Conservation (phyloP, 2,329 filamentous ascomycete genomes). For the Hymenoscyphus scutula region DNA sequence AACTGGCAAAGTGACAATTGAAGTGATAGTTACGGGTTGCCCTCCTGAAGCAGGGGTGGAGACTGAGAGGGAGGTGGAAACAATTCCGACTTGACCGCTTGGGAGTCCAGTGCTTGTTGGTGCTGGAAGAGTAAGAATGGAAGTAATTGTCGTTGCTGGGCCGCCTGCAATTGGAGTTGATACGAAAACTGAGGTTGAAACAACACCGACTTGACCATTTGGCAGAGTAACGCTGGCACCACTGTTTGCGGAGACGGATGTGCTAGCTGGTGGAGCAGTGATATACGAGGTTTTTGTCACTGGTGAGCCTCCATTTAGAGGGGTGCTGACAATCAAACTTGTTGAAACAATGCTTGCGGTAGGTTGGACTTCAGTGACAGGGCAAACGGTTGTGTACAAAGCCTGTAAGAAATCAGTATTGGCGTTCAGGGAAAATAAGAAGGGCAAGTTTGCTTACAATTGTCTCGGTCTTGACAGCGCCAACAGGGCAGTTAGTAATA, state of each 20-base stretch:
- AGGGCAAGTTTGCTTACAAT: background rate
- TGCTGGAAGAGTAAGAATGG: background rate
- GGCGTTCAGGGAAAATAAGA: background rate
- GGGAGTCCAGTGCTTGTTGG: background rate
- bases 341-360: background rate
- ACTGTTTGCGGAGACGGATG: background rate
- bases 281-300: background rate
- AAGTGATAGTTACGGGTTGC: background rate
- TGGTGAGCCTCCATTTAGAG: background rate
- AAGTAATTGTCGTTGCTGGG: background rate
- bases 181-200: background rate
- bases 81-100: background rate
- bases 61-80: background rate
- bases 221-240: background rate
- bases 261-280: background rate
- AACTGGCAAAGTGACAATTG: background rate
- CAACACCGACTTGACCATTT: background rate
- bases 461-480: background rate
- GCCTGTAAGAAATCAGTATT: background rate
- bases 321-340: background rate
- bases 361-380: background rate
- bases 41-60: background rate
- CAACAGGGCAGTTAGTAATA: slow-evolving; percentile 9
- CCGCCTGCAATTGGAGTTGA: background rate
- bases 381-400: background rate